Evolutionary conservation across 768 basidiomycete genomes (phyloP), one percentile per base, ranked within the genome.

Genomic region (Exidia glandulosa): DNA sequence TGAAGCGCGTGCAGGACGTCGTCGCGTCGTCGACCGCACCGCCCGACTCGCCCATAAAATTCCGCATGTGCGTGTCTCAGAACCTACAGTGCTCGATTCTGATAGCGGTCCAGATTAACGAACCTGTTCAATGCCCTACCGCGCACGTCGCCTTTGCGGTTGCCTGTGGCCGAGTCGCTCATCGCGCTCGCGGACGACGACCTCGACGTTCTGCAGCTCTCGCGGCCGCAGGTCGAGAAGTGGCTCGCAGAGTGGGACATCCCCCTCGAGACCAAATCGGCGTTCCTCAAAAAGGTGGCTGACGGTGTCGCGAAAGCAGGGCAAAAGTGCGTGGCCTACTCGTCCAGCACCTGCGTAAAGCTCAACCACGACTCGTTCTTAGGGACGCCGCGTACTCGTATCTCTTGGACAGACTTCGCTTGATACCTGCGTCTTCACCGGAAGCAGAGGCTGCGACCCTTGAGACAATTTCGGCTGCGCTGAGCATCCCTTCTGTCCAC

Each of bases 61-160:
- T 88, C 72, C 86, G 86, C 72, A 77, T 90, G 90, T 91, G 66
- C 60, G 85, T 69, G 12, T 59, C 50, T 60, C 63, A 62, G 25
- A 7, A 27, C 25, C 50, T 31, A 31, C 27, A 6, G 25, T 4
- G 19, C 19, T 27, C 50, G 57, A 45, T 62, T 50, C n/a, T 48
- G 30, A 58, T 59, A 63, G 57, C 25, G 56, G 48, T 37, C 9
- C 63, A 92, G 90, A 66, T 73, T 92, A 10, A 85, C 90, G 27
- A 91, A 90, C 68, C 71, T 92, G 32, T 91, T 90, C 79, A 91
- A 93, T 66, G 79, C 85, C 12, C 72, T 84, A 13, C 86, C 89
- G 29, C 80, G 81, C 59, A 76, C 73, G 54, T 91, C 89, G 2
- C 69, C 82, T 16, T 73, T 87, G 59, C 84, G 90, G 3, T 72